A percentile compares a stretch with the other conserved stretches of the same genome.
These are phyloP conservation scores for Tylopilus balloui DNA, from an alignment of 768 basidiomycete genomes.

Conservation along the genomic window DNA sequence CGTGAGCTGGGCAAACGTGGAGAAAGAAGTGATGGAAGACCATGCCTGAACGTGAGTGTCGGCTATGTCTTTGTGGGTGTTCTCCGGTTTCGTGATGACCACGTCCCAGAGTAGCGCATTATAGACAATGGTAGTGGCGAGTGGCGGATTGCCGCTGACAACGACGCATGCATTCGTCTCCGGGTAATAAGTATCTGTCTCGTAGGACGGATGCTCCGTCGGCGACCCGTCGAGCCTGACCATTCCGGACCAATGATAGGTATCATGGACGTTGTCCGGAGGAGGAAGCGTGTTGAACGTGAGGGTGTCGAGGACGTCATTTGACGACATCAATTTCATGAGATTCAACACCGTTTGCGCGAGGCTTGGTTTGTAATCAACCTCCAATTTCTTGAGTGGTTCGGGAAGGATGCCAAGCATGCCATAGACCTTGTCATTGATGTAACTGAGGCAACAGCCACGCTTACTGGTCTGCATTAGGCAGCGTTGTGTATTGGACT, in stretches of 20 bases:
- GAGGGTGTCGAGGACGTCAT: conserved; percentile 12
- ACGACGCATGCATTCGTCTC: neutral
- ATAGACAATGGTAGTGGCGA: neutral
- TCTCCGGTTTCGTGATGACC: neutral
- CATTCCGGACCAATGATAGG: conserved; percentile 11
- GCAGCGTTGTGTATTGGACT: conserved; percentile 2
- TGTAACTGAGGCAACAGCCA: neutral
- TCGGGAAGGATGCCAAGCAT: conserved; percentile 6
- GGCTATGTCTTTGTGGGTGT: neutral
- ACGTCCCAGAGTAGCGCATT: conserved; percentile 3
- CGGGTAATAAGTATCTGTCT: conserved; percentile 1
- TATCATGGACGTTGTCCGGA: neutral
- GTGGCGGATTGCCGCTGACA: neutral
- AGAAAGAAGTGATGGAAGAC: neutral
- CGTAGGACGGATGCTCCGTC: conserved; percentile 11
- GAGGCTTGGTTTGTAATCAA: conserved; percentile 1
- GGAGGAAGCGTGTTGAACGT: conserved; percentile 7
- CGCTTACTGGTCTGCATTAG: conserved; percentile 11
- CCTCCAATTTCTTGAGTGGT: neutral
- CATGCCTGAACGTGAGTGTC: neutral
- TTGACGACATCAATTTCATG: conserved; percentile 6
- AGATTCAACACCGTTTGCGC: neutral
- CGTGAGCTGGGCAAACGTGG: neutral
- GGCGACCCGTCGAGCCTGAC: neutral
- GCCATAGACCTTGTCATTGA: conserved; percentile 9